Evolutionary conservation across 2,329 filamentous ascomycete genomes (phyloP).

Genomic region (Xylariaceae sp.): DNA sequence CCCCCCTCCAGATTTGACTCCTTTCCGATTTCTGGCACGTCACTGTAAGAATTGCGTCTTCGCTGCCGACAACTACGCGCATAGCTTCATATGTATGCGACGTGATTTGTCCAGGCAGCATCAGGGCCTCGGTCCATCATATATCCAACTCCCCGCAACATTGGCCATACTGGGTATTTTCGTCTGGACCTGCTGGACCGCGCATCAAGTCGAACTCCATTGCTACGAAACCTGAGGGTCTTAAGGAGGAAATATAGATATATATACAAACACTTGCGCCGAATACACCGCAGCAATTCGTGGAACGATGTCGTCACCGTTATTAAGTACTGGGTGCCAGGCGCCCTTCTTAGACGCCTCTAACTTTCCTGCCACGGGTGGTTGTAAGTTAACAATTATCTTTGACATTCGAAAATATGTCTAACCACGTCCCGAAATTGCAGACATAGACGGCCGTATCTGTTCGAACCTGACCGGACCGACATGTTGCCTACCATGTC

Average conservation of each 20-base stretch:
- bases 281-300: no score
- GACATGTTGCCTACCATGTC: slow-evolving; percentile 86
- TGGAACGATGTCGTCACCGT: no score
- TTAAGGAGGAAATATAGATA: no score
- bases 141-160: no score
- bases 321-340: slow-evolving; percentile 59
- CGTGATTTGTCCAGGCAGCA: slow-evolving; percentile 21
- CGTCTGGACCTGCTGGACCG: no score
- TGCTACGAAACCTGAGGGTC: no score
- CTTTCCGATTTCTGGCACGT: slow-evolving; percentile 4
- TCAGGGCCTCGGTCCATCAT: slow-evolving; percentile 17
- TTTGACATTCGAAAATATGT: no score
- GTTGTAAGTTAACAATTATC: slow-evolving; percentile 29
- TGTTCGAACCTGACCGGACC: slow-evolving; percentile 46
- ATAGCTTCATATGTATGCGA: slow-evolving; percentile 24
- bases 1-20: no score
- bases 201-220: no score
- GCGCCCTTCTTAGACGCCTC: slow-evolving; percentile 64
- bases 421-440: no score
- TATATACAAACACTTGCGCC: no score
- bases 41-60: slow-evolving; percentile 3
- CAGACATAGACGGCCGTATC: slow-evolving; percentile 53
- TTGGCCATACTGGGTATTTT: no score
- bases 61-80: slow-evolving; percentile 10
- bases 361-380: slow-evolving; percentile 47